These are phyloP conservation scores for Isoetes taiwanensis DNA, from an alignment of 75 land plant genomes.

Conservation along the genomic window DNA sequence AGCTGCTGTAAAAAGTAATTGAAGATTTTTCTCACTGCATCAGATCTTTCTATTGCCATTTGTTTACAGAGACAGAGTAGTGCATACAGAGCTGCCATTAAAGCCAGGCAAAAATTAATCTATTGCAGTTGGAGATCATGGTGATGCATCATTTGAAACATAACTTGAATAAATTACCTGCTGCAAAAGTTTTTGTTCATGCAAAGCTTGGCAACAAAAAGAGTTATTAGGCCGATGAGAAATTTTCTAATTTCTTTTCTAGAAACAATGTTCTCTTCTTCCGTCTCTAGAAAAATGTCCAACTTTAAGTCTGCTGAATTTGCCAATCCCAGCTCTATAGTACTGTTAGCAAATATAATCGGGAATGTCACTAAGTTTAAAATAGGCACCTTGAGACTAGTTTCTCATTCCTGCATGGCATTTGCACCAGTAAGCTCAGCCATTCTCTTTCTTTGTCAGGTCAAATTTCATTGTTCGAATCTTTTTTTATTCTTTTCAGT, in stretches of 20 bases:
- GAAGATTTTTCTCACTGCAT: conserved; percentile 76
- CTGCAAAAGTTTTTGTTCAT: conserved; percentile 60
- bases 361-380: neutral
- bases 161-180: conserved; percentile 32
- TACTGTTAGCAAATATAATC: conserved; percentile 30
- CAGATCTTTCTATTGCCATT: conserved; percentile 70
- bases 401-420: conserved; percentile 19
- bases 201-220: conserved; percentile 74
- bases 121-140: neutral
- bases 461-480: conserved; percentile 62
- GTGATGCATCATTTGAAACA: neutral
- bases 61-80: conserved; percentile 80
- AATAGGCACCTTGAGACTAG: neutral
- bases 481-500: too few species aligned
- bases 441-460: conserved; percentile 38
- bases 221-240: conserved; percentile 69
- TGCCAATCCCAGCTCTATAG: conserved; percentile 77
- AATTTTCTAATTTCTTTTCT: conserved; percentile 36
- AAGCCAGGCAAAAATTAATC: too few species aligned
- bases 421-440: conserved; percentile 14
- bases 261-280: conserved; percentile 80
- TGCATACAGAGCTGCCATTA: conserved; percentile 58
- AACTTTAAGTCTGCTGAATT: conserved; percentile 76
- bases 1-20: conserved; percentile 87
- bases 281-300: conserved; percentile 59